Conservation (phyloP, 192 early-diverging fungal genomes). For the Coemansia sp. region DNA sequence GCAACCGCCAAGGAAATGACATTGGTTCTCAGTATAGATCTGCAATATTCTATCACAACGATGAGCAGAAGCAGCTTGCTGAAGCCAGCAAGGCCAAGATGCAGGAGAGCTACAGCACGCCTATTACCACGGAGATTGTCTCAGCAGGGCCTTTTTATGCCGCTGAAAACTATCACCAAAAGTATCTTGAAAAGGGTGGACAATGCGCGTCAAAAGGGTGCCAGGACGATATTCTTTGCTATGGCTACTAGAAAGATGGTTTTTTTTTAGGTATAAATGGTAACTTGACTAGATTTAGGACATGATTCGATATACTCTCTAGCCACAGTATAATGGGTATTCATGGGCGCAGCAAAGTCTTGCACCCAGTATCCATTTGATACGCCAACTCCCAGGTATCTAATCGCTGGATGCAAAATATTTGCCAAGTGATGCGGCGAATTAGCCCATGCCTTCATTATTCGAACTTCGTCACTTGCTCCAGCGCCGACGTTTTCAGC, state of each 20-base stretch:
- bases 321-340: constrained; percentile 7
- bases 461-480: constrained; percentile 18
- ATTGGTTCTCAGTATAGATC: constrained; percentile 84
- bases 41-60: constrained; percentile 79
- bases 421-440: constrained; percentile 40
- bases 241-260: constrained; percentile 21
- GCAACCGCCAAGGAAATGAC: constrained; percentile 83
- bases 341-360: constrained; percentile 35
- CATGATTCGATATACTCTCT: constrained; percentile 21
- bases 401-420: constrained; percentile 34
- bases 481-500: constrained; percentile 50
- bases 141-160: constrained; percentile 70
- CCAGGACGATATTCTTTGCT: constrained; percentile 49
- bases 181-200: constrained; percentile 64
- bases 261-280: constrained; percentile 16
- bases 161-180: constrained; percentile 82
- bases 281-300: constrained; percentile 9
- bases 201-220: constrained; percentile 55
- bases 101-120: constrained; percentile 58
- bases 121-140: constrained; percentile 69
- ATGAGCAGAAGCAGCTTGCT: constrained; percentile 71
- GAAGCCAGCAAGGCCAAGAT: constrained; percentile 66
- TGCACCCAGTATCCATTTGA: constrained; percentile 50
- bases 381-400: constrained; percentile 35
- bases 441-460: constrained; percentile 33